Evolutionary conservation across 441 rosid species (phyloP), one percentile per base, ranked within the genome.

Genomic region (Geranium incanum): DNA sequence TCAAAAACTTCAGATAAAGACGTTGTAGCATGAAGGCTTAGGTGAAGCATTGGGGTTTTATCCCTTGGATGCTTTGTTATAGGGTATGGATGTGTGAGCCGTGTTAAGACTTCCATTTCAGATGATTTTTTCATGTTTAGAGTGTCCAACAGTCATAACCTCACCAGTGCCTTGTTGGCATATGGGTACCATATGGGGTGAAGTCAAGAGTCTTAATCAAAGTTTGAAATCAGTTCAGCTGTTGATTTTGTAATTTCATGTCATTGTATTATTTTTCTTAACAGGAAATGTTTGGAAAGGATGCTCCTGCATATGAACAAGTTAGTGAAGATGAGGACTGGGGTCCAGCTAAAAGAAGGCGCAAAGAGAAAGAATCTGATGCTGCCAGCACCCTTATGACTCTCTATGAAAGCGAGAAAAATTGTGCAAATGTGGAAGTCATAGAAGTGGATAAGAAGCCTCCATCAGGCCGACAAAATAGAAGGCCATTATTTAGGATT

Each of bases 281-380:
- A 37, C 73, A 95, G 99, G 99, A 92, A 83, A 92, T 95, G 98
- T 95, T 95, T 75, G 99, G 99, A 70, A 95, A 88, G 83, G 99
- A 92, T 82, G 91, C 88, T 71, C 81, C 77, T 67, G 78, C 80
- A 66, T 81, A 78, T 62, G 99, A 92, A 72, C 93, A 85, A 81
- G 81, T 82, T 67, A 95, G 96, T 52, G 99, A 95, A 81, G 99
- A 95, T 76, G 99, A 95, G 85, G 99, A 95, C 72, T 95, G 98
- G 99, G 99, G 99, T 81, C 99, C 99, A 41, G 76, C 80, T 65
- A 89, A 85, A 76, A 85, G 86, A 85, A 90, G 86, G 76, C 84
- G 88, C 72, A 89, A 86, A 78, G 87, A 66, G 82, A 92, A 87
- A 77, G 97, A 88, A 76, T 86, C 97, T 21, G 96, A 90, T 79